Base-by-base conservation (phyloP, 1,284 basidiomycete genomes). In the Psilocybe mexicana region DNA sequence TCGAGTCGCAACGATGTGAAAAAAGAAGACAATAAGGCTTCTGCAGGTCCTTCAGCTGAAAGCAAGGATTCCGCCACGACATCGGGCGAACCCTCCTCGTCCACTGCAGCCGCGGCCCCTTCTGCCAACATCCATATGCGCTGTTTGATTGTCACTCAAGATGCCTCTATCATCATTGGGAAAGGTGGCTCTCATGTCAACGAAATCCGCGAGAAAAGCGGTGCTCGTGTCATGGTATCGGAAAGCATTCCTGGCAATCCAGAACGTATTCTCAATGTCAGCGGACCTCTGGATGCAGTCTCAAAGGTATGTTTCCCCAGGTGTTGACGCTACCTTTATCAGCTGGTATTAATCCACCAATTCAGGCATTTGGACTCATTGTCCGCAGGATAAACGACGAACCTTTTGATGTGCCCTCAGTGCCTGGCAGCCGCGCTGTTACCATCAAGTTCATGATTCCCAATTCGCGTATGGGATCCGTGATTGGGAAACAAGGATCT, bases 401-500 rank as follows among this genome's bases (percentile, higher is more conserved):
- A 73, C 96, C 97, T 0, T 98, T 96, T 72, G 96, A 98, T 70
- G 90, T 94, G 55, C 93, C 97, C 8, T 99, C 97, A 28, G 92
- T 99, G 5, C 97, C 97, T 44, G 97, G 97, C 56, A 97, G 94
- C 68, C 87, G 96, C 58, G 96, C 97, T 25, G 96, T 98, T 56
- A 99, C 97, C 26, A 98, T 99, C 81, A 97, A 98, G 76, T 98
- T 97, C 73, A 98, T 99, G 87, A 96, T 99, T 54, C 97, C 97
- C 65, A 98, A 99, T 77, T 96, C 95, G 14, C 90, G 96, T 60
- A 99, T 99, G 97, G 97, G 97, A 38, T 97, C 94, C 36, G 94
- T 99, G 60, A 99, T 99, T 68, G 97, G 97, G 61, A 98, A 97
- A 74, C 92, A 90, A 63, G 97, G 97, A 26, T 89, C 90, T 54